phyloP scores from a whole-genome alignment of 148 eudicot genomes.

The Arbutus unedo region DNA sequence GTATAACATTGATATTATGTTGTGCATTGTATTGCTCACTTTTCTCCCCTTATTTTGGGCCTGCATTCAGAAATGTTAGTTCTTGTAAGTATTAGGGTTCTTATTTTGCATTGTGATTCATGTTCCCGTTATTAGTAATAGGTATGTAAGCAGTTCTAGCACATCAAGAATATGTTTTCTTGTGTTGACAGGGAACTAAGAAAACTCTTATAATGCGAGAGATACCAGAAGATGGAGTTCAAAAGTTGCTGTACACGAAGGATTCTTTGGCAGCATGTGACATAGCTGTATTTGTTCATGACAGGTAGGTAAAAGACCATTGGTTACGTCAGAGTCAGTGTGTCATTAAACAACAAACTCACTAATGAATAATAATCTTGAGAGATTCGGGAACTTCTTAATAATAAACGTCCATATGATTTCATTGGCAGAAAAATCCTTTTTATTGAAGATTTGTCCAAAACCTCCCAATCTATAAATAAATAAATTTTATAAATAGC shows the following conservation, averaged over 20 bases:
- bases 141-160: not conserved
- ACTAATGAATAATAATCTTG: not conserved
- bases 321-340: slow-evolving; percentile 7
- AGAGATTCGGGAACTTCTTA: not conserved
- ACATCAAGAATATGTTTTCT: not conserved
- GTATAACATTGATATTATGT: not conserved
- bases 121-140: not conserved
- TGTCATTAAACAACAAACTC: not conserved
- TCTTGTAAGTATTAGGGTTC: not conserved
- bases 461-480: not conserved
- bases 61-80: not conserved
- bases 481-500: not conserved
- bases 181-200: slow-evolving; percentile 56
- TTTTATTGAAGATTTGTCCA: not conserved
- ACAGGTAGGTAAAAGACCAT: slow-evolving; percentile 47
- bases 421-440: not conserved
- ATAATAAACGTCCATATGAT: not conserved
- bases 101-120: not conserved
- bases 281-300: slow-evolving; percentile 83
- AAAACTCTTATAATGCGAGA: slow-evolving; percentile 80
- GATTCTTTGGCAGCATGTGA: slow-evolving; percentile 85
- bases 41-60: not conserved
- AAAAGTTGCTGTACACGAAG: slow-evolving; percentile 48
- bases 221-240: slow-evolving; percentile 72
- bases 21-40: not conserved